Evolutionary conservation across 2,329 filamentous ascomycete species (phyloP).

Genomic region (Phialophora macrospora): DNA sequence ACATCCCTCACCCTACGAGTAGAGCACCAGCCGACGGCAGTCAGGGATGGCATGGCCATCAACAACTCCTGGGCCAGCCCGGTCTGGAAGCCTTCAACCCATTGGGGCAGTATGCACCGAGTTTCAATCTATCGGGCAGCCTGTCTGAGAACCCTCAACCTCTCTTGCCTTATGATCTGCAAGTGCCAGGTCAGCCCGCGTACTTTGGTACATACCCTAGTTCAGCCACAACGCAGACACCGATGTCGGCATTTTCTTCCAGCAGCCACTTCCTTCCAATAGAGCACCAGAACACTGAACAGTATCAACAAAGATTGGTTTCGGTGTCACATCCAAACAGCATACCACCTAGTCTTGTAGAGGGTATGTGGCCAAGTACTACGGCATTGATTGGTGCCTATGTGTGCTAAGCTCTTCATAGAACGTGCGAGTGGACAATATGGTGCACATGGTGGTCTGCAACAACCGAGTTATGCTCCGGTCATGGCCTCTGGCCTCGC

Average conservation of each 20-base stretch:
- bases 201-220: background rate
- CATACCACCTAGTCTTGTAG: conserved; percentile 18
- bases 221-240: background rate
- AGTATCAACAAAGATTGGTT: conserved; percentile 11
- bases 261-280: conserved; percentile 4
- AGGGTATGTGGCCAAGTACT: conserved; percentile 29
- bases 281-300: conserved; percentile 1
- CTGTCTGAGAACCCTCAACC: background rate
- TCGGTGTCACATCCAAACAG: conserved; percentile 15
- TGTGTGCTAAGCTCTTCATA: conserved; percentile 26
- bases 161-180: conserved; percentile 11
- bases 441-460: conserved; percentile 23
- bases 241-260: conserved; percentile 8
- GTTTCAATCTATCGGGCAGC: background rate
- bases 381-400: conserved; percentile 10
- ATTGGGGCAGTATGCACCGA: background rate
- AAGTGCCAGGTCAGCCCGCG: conserved; percentile 5
- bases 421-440: conserved; percentile 23
- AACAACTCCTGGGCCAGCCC: background rate
- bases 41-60: conserved; percentile 16
- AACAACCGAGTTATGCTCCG: conserved; percentile 5
- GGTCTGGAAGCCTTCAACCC: background rate
- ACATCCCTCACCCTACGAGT: conserved; percentile 2
- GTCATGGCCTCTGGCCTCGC: conserved; percentile 13
- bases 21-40: background rate